Conservation (phyloP, 306 rosid genomes). For the Hippophae tibetana region DNA sequence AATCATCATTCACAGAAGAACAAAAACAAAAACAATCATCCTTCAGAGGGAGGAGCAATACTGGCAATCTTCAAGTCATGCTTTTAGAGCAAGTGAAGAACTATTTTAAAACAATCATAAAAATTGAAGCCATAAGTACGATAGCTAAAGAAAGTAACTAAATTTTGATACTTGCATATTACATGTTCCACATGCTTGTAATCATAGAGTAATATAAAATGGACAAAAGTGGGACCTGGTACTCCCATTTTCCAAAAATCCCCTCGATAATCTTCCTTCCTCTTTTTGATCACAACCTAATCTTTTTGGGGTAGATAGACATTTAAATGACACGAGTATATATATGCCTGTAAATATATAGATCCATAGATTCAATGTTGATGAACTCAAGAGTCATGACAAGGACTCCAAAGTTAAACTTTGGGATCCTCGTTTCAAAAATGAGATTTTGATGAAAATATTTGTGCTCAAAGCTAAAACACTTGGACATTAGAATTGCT, state of each 20-base stretch:
- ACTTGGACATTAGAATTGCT: constrained; percentile 46
- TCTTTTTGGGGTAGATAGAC: constrained; percentile 14
- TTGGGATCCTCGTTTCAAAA: constrained; percentile 15
- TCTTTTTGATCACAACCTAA: constrained; percentile 21
- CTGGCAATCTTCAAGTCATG: too few species aligned
- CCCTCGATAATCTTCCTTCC: constrained; percentile 8
- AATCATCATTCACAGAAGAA: too few species aligned
- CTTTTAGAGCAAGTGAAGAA: too few species aligned
- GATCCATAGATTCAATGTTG: constrained; percentile 8
- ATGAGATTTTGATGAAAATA: constrained; percentile 5
- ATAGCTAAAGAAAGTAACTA: too few species aligned
- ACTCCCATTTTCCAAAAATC: constrained; percentile 20
- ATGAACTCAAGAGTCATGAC: constrained; percentile 14
- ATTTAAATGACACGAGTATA: constrained; percentile 7
- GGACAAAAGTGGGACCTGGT: constrained; percentile 22
- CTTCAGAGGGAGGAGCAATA: too few species aligned
- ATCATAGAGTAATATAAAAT: constrained; percentile 13
- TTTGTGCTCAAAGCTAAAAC: constrained; percentile 5
- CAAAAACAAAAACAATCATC: too few species aligned
- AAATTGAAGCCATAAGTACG: too few species aligned
- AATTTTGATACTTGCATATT: constrained; percentile 12
- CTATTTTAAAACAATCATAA: too few species aligned
- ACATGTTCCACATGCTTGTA: constrained; percentile 21
- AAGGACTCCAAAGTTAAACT: constrained; percentile 14
- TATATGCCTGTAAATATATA: constrained; percentile 26